Evolutionary conservation across 148 eudicot species (phyloP).

Genomic region (Bassia scoparia): DNA sequence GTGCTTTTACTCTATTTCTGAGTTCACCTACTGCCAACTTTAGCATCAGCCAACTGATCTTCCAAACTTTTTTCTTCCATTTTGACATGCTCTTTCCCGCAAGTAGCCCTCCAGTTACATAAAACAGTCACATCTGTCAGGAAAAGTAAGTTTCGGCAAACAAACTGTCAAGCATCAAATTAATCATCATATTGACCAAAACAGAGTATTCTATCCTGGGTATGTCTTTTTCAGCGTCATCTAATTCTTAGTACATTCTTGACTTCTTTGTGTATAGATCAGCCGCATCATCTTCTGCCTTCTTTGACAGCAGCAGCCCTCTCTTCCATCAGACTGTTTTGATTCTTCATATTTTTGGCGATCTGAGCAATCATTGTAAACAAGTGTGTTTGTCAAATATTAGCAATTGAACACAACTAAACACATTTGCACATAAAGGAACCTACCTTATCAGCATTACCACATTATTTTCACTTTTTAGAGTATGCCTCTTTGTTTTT

Average conservation of each 20-base stretch:
- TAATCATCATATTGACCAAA: background rate
- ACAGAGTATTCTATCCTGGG: slow-evolving; percentile 42
- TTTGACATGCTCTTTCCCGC: slow-evolving; percentile 93
- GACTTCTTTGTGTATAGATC: slow-evolving; percentile 60
- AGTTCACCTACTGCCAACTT: slow-evolving; percentile 78
- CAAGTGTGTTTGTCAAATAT: background rate
- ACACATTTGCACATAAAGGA: background rate
- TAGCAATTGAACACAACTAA: background rate
- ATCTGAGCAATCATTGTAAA: slow-evolving; percentile 46
- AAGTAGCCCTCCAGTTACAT: slow-evolving; percentile 54
- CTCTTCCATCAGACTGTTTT: slow-evolving; percentile 68
- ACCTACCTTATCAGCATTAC: slow-evolving; percentile 10
- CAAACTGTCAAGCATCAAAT: slow-evolving; percentile 3
- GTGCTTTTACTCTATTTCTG: slow-evolving; percentile 85
- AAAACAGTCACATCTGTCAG: slow-evolving; percentile 1
- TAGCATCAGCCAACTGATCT: slow-evolving; percentile 94
- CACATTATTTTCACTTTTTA: slow-evolving; percentile 53
- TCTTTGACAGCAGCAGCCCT: slow-evolving; percentile 67
- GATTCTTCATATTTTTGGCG: slow-evolving; percentile 59
- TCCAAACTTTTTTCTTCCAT: slow-evolving; percentile 95
- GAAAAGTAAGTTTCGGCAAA: background rate
- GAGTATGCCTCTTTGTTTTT: slow-evolving; percentile 78
- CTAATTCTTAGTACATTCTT: slow-evolving; percentile 72
- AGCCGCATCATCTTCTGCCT: slow-evolving; percentile 89
- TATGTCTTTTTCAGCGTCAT: slow-evolving; percentile 66